A percentile compares a stretch with the other conserved stretches of the same genome.
phyloP scores from a whole-genome alignment of 2,329 filamentous ascomycete genomes.

The Fusarium sarcochroum region DNA sequence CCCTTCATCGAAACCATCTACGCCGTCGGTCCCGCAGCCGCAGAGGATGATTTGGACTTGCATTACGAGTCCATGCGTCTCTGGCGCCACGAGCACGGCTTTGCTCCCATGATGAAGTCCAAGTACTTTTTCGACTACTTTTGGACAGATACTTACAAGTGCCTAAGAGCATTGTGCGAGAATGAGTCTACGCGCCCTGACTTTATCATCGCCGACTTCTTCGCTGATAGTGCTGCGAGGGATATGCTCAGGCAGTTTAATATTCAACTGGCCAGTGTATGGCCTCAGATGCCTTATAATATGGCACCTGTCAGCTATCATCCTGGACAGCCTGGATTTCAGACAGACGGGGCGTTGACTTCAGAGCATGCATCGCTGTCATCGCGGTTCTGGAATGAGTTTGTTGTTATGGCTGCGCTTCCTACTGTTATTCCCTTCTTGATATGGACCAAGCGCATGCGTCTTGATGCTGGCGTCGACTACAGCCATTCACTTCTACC shows the following conservation, averaged over 20 bases:
- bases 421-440: slow-evolving; percentile 50
- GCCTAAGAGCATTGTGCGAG: slow-evolving; percentile 32
- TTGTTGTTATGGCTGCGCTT: slow-evolving; percentile 51
- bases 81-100: slow-evolving; percentile 52
- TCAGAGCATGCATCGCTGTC: slow-evolving; percentile 57
- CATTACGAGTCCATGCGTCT: slow-evolving; percentile 55
- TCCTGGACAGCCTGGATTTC: slow-evolving; percentile 59
- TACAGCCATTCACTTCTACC: slow-evolving; percentile 47
- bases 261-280: slow-evolving; percentile 57
- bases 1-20: slow-evolving; percentile 52
- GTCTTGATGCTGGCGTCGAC: slow-evolving; percentile 52
- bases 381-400: slow-evolving; percentile 55
- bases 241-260: slow-evolving; percentile 57
- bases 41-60: slow-evolving; percentile 47
- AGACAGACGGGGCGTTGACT: slow-evolving; percentile 54
- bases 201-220: slow-evolving; percentile 61
- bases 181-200: slow-evolving; percentile 50
- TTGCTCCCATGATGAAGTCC: slow-evolving; percentile 52
- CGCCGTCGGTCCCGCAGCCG: slow-evolving; percentile 50
- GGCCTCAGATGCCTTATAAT: slow-evolving; percentile 58
- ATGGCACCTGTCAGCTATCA: slow-evolving; percentile 58
- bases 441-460: slow-evolving; percentile 53
- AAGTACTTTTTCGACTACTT: slow-evolving; percentile 57
- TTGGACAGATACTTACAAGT: slow-evolving; percentile 52
- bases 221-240: slow-evolving; percentile 57